Conservation (phyloP, 1,284 basidiomycete species). For the Baeospora myosura region DNA sequence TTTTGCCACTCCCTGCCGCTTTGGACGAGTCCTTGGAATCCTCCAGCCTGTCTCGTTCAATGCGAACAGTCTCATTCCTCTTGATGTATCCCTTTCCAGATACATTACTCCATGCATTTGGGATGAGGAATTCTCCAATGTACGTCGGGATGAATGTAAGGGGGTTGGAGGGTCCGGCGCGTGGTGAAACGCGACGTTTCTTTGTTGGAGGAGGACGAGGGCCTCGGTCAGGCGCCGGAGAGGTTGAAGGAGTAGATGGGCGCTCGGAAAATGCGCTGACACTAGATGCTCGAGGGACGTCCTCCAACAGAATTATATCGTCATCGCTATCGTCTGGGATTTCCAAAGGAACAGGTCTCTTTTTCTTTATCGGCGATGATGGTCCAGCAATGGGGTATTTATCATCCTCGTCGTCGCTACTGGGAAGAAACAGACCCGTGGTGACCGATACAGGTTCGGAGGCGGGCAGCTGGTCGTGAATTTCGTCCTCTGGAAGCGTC, state of each 20-base stretch:
- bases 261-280: conserved; percentile 28
- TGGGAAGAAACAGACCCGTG: conserved; percentile 45
- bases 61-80: conserved; percentile 47
- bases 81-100: conserved; percentile 65
- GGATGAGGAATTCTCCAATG: conserved; percentile 63
- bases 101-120: conserved; percentile 76
- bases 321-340: conserved; percentile 21
- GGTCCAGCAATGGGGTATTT: background rate
- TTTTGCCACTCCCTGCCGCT: conserved; percentile 23
- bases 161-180: conserved; percentile 8
- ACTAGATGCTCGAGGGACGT: conserved; percentile 33
- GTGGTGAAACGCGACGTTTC: conserved; percentile 35
- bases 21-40: conserved; percentile 20
- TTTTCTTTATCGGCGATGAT: conserved; percentile 10
- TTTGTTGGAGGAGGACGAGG: conserved; percentile 38
- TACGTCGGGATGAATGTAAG: conserved; percentile 30
- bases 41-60: conserved; percentile 48
- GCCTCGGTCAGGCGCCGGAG: conserved; percentile 16
- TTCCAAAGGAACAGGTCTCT: conserved; percentile 7
- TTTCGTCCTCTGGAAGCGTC: conserved; percentile 1
- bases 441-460: conserved; percentile 1
- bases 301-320: conserved; percentile 24
- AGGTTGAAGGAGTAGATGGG: conserved; percentile 21
- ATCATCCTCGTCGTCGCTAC: conserved; percentile 52
- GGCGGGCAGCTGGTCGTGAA: background rate